Conservation (phyloP, 129 eudicot genomes). For the Pittosporum tobira region DNA sequence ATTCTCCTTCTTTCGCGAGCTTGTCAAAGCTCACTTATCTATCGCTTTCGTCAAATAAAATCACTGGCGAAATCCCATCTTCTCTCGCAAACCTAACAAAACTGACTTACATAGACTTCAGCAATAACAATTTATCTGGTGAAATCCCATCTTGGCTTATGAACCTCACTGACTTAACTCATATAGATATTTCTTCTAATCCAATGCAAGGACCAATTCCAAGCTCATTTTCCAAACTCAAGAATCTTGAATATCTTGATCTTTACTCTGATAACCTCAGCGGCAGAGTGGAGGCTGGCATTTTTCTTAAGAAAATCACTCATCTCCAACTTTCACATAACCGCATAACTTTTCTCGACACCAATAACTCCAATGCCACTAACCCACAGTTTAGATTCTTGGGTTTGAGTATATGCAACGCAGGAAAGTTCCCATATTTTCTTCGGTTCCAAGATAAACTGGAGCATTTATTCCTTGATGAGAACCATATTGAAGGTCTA, state of each 20-base stretch:
- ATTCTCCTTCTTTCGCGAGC: background rate
- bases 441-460: background rate
- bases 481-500: background rate
- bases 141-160: conserved; percentile 11
- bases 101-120: background rate
- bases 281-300: background rate
- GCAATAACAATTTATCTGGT: background rate
- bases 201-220: conserved; percentile 16
- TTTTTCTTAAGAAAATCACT: background rate
- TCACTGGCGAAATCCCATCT: background rate
- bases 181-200: background rate
- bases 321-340: background rate
- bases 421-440: background rate
- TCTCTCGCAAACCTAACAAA: conserved; percentile 2
- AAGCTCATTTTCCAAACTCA: conserved; percentile 9
- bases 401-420: background rate
- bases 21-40: background rate
- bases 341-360: conserved; percentile 3
- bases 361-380: conserved; percentile 11
- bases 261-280: background rate
- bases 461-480: too few species aligned
- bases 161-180: conserved; percentile 14
- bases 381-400: conserved; percentile 1
- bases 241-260: conserved; percentile 1
- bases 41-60: background rate